Percentiles rank a stretch among this genome's conserved stretches.
Conservation (phyloP, 495 filamentous ascomycete species). For the Aspergillus bridgeri region DNA sequence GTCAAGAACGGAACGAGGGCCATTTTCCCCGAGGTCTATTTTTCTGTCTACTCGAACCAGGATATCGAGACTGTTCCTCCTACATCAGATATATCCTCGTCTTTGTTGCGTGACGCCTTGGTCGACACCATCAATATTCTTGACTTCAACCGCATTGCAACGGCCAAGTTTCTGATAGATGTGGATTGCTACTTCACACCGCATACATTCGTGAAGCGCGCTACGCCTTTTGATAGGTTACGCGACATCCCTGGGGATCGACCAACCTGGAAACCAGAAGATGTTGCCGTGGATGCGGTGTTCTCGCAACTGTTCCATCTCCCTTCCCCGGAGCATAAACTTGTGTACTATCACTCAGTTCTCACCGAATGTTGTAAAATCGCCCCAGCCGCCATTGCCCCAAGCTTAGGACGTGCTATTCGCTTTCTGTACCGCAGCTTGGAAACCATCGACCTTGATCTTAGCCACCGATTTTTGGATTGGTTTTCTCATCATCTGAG, state of each 20-base stretch:
- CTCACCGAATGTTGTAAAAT: constrained; percentile 95
- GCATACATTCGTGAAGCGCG: constrained; percentile 86
- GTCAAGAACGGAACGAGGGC: constrained; percentile 69
- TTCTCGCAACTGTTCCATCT: constrained; percentile 92
- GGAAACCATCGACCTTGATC: constrained; percentile 80
- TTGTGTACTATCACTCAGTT: constrained; percentile 94
- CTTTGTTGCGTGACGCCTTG: constrained; percentile 76
- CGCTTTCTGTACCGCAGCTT: constrained; percentile 80
- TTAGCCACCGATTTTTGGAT: constrained; percentile 84
- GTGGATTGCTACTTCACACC: constrained; percentile 90
- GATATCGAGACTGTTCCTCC: constrained; percentile 90
- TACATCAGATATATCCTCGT: constrained; percentile 68
- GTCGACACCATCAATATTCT: constrained; percentile 93
- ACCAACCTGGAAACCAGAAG: constrained; percentile 95
- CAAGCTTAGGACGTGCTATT: constrained; percentile 89
- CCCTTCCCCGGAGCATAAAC: constrained; percentile 83
- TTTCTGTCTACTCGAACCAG: constrained; percentile 86
- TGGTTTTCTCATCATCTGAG: constrained; percentile 98
- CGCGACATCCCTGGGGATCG: constrained; percentile 62
- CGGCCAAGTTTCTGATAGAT: constrained; percentile 87
- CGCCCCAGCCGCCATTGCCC: constrained; percentile 92
- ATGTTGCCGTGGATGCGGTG: constrained; percentile 93
- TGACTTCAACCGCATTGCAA: constrained; percentile 84
- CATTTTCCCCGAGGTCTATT: constrained; percentile 87
- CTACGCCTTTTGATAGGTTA: constrained; percentile 85